phyloP scores from a whole-genome alignment of 176 grass and related monocot species.

The Musa itinerans region DNA sequence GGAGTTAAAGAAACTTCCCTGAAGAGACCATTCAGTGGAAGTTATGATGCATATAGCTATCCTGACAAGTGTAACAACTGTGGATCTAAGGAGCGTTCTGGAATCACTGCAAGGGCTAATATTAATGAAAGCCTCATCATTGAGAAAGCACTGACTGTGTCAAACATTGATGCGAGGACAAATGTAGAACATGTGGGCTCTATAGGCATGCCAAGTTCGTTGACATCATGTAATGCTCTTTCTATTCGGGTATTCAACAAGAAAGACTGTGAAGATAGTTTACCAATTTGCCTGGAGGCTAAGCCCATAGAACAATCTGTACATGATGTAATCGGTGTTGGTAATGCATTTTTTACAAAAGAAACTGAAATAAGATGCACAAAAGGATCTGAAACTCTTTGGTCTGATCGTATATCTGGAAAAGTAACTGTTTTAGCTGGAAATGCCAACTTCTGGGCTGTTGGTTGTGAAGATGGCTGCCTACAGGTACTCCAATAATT shows the following conservation, averaged over 20 bases:
- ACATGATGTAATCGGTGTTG: conserved; percentile 51
- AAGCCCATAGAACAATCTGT: conserved; percentile 64
- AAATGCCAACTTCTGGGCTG: conserved; percentile 89
- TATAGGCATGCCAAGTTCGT: conserved; percentile 27
- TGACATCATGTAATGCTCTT: conserved; percentile 28
- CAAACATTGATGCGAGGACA: conserved; percentile 36
- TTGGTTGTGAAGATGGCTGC: conserved; percentile 88
- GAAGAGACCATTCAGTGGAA: conserved; percentile 21
- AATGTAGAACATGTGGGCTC: conserved; percentile 53
- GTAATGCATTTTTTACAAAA: conserved; percentile 52
- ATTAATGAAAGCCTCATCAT: conserved; percentile 78
- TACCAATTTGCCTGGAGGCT: conserved; percentile 51
- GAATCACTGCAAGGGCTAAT: conserved; percentile 67
- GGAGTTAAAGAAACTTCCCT: conserved; percentile 42
- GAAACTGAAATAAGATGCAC: conserved; percentile 72
- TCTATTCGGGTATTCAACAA: conserved; percentile 50
- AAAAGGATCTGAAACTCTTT: conserved; percentile 60
- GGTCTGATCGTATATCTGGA: conserved; percentile 76
- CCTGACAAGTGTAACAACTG: conserved; percentile 41
- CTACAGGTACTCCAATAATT: conserved; percentile 49
- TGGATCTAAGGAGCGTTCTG: conserved; percentile 53
- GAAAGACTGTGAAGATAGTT: conserved; percentile 44
- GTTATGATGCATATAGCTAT: conserved; percentile 8
- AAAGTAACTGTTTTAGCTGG: conserved; percentile 95
- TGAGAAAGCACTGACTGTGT: conserved; percentile 44